These are phyloP conservation scores for Moricandia moricandioides DNA, from an alignment of 345 rosid species.

Conservation along the genomic window DNA sequence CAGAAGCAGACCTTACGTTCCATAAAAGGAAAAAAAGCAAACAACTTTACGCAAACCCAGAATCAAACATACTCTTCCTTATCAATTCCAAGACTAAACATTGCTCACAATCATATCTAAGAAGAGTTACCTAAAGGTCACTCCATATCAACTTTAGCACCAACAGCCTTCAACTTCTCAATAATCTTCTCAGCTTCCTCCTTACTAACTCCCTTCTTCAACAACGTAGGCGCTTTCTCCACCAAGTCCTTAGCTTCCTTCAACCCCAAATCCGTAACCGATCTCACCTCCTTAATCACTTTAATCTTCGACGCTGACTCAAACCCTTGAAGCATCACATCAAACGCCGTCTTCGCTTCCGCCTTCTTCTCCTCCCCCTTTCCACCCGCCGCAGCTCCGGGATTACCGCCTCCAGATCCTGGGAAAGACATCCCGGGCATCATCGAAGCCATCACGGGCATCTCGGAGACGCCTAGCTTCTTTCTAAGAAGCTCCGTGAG, in stretches of 20 bases:
- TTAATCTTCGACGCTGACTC: conserved; percentile 75
- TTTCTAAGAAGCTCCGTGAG: conserved; percentile 61
- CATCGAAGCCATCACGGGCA: conserved; percentile 88
- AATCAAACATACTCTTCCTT: background rate
- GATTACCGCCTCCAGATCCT: conserved; percentile 44
- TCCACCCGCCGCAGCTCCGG: conserved; percentile 42
- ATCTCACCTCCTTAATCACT: conserved; percentile 91
- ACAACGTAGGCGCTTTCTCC: conserved; percentile 76
- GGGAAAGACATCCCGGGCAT: conserved; percentile 82
- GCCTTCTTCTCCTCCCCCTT: conserved; percentile 51
- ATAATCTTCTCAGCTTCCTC: conserved; percentile 89
- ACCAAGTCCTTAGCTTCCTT: conserved; percentile 98
- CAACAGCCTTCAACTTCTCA: conserved; percentile 75
- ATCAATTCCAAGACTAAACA: background rate
- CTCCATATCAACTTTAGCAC: conserved; percentile 84
- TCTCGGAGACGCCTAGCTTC: conserved; percentile 57
- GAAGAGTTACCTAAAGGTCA: conserved; percentile 39
- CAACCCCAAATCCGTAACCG: conserved; percentile 74
- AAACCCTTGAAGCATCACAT: conserved; percentile 77
- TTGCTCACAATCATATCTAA: background rate
- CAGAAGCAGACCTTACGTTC: background rate
- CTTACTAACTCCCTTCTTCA: conserved; percentile 87
- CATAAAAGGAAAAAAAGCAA: background rate
- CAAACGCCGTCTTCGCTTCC: conserved; percentile 69
- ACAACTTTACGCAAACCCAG: too few species aligned